These are phyloP conservation scores for Cercophora newfieldiana DNA, from an alignment of 495 filamentous ascomycete species.

Conservation along the genomic window DNA sequence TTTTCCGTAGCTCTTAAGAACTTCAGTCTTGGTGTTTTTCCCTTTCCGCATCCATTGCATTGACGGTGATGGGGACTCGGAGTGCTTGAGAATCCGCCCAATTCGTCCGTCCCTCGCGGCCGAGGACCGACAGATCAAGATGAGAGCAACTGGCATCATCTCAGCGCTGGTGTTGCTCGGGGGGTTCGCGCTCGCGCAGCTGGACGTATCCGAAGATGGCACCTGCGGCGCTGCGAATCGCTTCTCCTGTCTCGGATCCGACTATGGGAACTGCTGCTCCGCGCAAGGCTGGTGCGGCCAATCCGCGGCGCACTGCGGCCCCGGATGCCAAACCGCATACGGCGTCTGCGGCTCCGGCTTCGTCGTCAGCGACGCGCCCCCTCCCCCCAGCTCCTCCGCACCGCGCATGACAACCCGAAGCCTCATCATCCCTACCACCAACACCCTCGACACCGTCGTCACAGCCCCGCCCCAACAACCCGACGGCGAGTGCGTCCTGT, in stretches of 20 bases:
- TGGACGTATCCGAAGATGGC: constrained; percentile 17
- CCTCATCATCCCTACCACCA: constrained; percentile 1
- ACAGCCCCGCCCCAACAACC: not conserved
- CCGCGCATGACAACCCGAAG: not conserved
- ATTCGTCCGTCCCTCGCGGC: not conserved
- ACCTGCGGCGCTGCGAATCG: constrained; percentile 17
- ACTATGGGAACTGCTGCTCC: constrained; percentile 31
- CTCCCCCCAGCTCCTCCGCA: not conserved
- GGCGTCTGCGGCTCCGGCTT: constrained; percentile 28
- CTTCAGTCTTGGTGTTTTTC: not conserved
- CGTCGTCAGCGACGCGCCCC: not conserved
- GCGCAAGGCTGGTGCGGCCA: constrained; percentile 36
- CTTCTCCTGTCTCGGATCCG: constrained; percentile 22
- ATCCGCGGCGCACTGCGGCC: constrained; percentile 35
- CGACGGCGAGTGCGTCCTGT: not conserved
- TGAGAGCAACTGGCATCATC: constrained; percentile 6
- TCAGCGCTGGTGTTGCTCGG: constrained; percentile 9
- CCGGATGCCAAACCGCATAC: constrained; percentile 36
- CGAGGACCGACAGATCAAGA: constrained; percentile 9
- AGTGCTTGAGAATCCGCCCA: not conserved
- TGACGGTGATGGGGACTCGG: not conserved
- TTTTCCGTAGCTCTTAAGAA: not conserved
- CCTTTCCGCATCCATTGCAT: not conserved
- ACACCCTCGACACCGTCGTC: not conserved
- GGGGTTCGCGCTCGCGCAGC: constrained; percentile 12